Percentiles rank a stretch among this genome's conserved stretches.
Conservation (phyloP, 257 asterid genomes). For the Petrea volubilis region DNA sequence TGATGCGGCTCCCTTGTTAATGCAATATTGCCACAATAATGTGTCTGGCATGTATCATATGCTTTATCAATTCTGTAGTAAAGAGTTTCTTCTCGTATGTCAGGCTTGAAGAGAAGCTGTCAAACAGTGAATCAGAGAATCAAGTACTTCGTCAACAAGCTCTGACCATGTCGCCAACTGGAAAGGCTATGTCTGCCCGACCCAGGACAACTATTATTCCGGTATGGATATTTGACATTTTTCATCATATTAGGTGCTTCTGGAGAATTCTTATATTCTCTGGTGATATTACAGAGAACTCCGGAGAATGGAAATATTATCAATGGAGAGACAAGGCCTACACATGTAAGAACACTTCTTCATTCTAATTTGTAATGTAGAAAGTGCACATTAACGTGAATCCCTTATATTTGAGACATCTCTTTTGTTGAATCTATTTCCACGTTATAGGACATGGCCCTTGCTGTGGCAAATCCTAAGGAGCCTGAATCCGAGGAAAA, state of each 20-base stretch:
- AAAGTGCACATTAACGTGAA: slow-evolving; percentile 3
- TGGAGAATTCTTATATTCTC: slow-evolving; percentile 13
- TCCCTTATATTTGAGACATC: background rate
- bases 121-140: slow-evolving; percentile 66
- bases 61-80: slow-evolving; percentile 4
- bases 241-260: slow-evolving; percentile 7
- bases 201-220: slow-evolving; percentile 55
- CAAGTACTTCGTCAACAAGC: slow-evolving; percentile 84
- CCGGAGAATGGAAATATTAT: slow-evolving; percentile 60
- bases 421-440: slow-evolving; percentile 15
- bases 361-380: background rate
- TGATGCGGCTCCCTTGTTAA: background rate
- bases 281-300: slow-evolving; percentile 55
- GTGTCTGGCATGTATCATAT: background rate
- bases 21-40: background rate
- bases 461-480: slow-evolving; percentile 50
- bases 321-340: slow-evolving; percentile 51
- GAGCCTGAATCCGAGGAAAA: slow-evolving; percentile 69
- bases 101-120: slow-evolving; percentile 75
- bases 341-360: slow-evolving; percentile 39
- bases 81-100: slow-evolving; percentile 21
- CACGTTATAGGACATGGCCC: slow-evolving; percentile 50
- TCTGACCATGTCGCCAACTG: slow-evolving; percentile 71
- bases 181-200: slow-evolving; percentile 59
- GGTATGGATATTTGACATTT: slow-evolving; percentile 32